Conservation (phyloP, 1,139 yeast genomes). For the Candida sp. region DNA sequence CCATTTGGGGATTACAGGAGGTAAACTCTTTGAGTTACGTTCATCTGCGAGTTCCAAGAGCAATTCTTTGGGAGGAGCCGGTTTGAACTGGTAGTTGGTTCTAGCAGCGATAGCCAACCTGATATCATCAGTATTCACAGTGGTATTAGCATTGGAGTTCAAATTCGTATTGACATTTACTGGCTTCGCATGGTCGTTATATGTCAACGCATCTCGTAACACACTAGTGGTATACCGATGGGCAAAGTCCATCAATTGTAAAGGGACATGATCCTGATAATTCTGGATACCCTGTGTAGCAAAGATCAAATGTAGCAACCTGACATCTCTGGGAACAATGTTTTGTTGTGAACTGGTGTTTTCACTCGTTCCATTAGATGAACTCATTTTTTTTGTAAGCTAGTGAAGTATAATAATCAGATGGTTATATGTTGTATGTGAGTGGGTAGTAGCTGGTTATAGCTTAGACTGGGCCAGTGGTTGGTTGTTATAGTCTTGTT, state of each 20-base stretch:
- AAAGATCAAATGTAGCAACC: constrained; percentile 81
- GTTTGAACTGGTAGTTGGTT: constrained; percentile 92
- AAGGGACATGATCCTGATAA: constrained; percentile 93
- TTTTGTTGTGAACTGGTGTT: constrained; percentile 10
- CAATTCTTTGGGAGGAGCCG: constrained; percentile 92
- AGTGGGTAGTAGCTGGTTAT: too few species aligned
- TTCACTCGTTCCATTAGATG: neutral
- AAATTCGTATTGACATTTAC: constrained; percentile 28
- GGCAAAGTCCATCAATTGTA: constrained; percentile 96
- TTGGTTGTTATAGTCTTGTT: too few species aligned
- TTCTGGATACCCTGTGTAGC: constrained; percentile 93
- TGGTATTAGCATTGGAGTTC: constrained; percentile 38
- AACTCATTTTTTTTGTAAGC: too few species aligned
- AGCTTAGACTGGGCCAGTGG: too few species aligned
- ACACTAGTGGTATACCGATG: constrained; percentile 84
- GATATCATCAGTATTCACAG: constrained; percentile 82
- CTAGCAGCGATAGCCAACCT: constrained; percentile 92
- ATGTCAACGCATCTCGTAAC: constrained; percentile 82
- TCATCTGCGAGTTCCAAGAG: constrained; percentile 89
- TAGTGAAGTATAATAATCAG: too few species aligned
- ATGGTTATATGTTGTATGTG: too few species aligned
- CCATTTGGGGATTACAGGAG: constrained; percentile 89
- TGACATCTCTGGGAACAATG: constrained; percentile 81
- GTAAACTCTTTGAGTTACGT: constrained; percentile 83
- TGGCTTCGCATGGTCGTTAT: constrained; percentile 74